Evolutionary conservation across 768 basidiomycete genomes (phyloP), one percentile per base, ranked within the genome.

Genomic region (Grammothele lineata): DNA sequence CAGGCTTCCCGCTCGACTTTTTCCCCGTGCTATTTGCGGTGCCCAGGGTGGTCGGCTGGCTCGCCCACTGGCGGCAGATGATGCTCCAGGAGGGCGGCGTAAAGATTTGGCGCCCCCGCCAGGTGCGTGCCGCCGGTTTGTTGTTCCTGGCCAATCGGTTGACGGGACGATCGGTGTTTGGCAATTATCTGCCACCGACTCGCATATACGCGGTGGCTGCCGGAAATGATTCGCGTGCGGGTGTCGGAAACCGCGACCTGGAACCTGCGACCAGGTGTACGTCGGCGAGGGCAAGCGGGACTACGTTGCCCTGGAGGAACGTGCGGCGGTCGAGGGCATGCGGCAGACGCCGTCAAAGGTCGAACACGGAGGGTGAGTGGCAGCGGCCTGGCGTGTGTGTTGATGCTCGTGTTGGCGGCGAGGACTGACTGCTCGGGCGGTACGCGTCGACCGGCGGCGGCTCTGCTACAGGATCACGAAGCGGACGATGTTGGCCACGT

Each of bases 11-110:
- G 2, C 75, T 88, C 55, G 92, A 95, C 68, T 94, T 88, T 66
- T 94, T 93, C 81, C 92, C 92, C 0, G 92, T 95, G 18, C 70
- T 95, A 25, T 95, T 95, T 60, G 91, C 85, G 17, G 91, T 95
- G 2, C 92, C 92, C 1, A 81, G 92, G 18, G 90, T 95, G 7
- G 90, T 91, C 22, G 92, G 92, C 17, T 94, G 92, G 92, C 72
- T 94, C 7, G 88, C 91, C 0, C 92, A 93, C 65, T 94, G 92
- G 92, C 75, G 88, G 45, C 88, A 94, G 83, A 89, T 93, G 87
- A 93, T 93, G 92, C 69, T 95, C 37, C 84, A 88, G 59, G 76
- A 84, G 24, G 87, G 82, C 18, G 90, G 90, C 40, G 90, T 95
- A 51, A 94, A 93, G 69, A 95, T 95, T 56, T 95, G 93, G 91